These are phyloP conservation scores for Umbelopsis vinacea DNA, from an alignment of 192 early-diverging fungal species.

Conservation along the genomic window DNA sequence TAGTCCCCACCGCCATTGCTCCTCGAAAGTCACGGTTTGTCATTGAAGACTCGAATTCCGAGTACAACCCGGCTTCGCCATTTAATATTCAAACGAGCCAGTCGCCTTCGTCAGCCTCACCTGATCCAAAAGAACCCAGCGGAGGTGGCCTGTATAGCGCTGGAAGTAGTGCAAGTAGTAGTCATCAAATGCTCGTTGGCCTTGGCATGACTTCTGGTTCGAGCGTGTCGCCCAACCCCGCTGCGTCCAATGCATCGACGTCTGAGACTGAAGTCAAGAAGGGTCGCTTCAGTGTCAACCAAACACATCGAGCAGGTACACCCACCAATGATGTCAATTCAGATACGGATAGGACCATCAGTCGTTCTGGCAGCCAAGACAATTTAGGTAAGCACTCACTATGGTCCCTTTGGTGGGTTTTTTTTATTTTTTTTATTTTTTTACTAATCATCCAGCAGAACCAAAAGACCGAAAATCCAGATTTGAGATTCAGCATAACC, in stretches of 20 bases:
- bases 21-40: conserved; percentile 36
- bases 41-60: conserved; percentile 30
- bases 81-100: background rate
- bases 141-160: background rate
- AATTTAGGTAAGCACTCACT: background rate
- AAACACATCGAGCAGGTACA: background rate
- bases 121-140: background rate
- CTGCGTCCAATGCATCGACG: background rate
- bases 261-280: conserved; percentile 55
- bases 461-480: conserved; percentile 37
- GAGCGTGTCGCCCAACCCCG: background rate
- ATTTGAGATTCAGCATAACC: conserved; percentile 36
- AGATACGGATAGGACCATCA: conserved; percentile 10
- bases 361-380: conserved; percentile 16
- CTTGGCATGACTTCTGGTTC: background rate
- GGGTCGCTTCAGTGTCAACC: conserved; percentile 68
- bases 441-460: background rate
- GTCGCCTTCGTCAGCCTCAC: conserved; percentile 1
- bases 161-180: background rate
- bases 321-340: conserved; percentile 3
- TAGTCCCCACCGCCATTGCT: conserved; percentile 19
- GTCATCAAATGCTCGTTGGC: conserved; percentile 2
- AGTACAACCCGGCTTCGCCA: background rate
- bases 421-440: background rate
- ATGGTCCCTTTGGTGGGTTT: no score